Evolutionary conservation across 352 stramenopile species (phyloP), one percentile per base, ranked within the genome.

Genomic region (Pythium chondricola): DNA sequence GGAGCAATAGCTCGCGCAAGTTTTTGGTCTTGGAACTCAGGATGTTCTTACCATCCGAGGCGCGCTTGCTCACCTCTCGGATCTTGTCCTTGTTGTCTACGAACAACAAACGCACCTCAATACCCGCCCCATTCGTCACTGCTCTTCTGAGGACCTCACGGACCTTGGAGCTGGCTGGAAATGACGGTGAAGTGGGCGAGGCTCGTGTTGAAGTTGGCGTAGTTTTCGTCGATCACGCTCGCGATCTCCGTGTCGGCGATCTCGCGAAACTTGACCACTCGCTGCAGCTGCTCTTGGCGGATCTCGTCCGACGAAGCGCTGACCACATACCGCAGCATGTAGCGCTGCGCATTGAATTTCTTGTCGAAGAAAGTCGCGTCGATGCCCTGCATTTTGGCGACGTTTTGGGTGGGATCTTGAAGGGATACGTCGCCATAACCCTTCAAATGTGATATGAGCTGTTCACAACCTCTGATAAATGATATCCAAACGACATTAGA

Each of bases 1-100:
- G 78, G 8, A 88, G 63, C 29, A 93, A 45, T 27, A 93, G 57
- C 48, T 93, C 78, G 1, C 76, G 74, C 25, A 93, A 36, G 54
- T 88, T 91, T 38, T 86, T 89, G 25, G 79, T 91, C 67, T 91
- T 93, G 62, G 76, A 88, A 38, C 74, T 78, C 37, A 89, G 38
- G 27, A 91, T 91, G 29, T 72, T 83, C 38, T 83, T 85, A n/a
- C 82, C 82, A 36, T 91, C 79, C 9, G 69, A 74, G 21, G 71
- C 68, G 48, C 79, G 69, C 51, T 87, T 85, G 24, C 46, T 71
- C 24, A 91, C 68, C 55, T 89, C 74, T 3, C 76, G 60, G 16
- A 91, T 66, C 52, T 83, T 85, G 38, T 75, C 66, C 5, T 78
- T 74, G 16, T 74, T 88, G 44, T 83, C 78, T 92, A 5, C 11